Conservation (phyloP, 768 basidiomycete species). For the Kwoniella sp. region DNA sequence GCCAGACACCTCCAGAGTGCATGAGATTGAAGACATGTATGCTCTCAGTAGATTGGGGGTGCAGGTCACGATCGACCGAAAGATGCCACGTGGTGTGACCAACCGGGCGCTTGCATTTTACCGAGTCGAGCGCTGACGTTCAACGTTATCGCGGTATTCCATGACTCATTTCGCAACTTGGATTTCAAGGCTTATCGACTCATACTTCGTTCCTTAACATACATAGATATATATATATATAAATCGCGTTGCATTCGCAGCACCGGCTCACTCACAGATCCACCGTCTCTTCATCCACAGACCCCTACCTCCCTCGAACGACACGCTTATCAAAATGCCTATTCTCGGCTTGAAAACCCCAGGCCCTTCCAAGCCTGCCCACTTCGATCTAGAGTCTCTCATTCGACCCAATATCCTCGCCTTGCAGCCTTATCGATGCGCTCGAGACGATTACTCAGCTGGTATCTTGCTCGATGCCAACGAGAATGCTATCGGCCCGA, state of each 20-base stretch:
- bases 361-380: conserved; percentile 64
- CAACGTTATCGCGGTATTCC: background rate
- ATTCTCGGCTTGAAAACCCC: conserved; percentile 54
- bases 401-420: conserved; percentile 93
- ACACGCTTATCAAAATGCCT: conserved; percentile 49
- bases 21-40: too few species aligned
- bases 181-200: background rate
- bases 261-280: background rate
- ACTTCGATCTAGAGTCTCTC: conserved; percentile 80
- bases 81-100: conserved; percentile 8
- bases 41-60: too few species aligned
- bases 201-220: background rate
- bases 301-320: background rate
- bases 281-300: background rate
- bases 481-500: conserved; percentile 91
- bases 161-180: background rate
- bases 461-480: conserved; percentile 96
- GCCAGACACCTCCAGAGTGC: too few species aligned
- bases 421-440: conserved; percentile 90
- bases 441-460: conserved; percentile 88
- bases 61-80: background rate
- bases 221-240: conserved; percentile 2
- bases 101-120: background rate
- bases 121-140: background rate
- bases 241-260: background rate